Evolutionary conservation across 2,329 filamentous ascomycete genomes (phyloP), one percentile per base, ranked within the genome.

Genomic region (Triangularia setosa): DNA sequence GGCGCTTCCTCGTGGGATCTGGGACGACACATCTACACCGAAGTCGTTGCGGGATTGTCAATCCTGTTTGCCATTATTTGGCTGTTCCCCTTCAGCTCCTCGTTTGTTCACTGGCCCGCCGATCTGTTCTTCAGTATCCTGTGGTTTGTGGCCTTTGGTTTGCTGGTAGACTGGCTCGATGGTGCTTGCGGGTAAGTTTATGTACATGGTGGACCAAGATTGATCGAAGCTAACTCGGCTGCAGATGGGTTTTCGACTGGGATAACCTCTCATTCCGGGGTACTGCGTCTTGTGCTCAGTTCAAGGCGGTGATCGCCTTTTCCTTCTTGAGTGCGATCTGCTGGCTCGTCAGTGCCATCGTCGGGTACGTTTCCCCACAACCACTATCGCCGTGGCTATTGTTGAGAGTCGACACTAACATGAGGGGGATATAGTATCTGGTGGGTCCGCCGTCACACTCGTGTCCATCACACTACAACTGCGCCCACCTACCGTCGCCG

Each of bases 1-100:
- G 68, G 79, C 33, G 75, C 79, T 35, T 80, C 81, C 61, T 76
- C 80, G 65, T 87, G 84, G 81, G 78, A 81, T 18, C 78, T 84
- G 44, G 87, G 83, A 35, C 87, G 90, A 63, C 87, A 89, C 79
- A 91, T 93, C 77, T 93, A 92, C 79, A 85, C 89, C 55, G 85
- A 90, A 72, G 85, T 91, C 18, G 82, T 93, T 44, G 88, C 91
- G 2, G 87, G 82, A 21, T 72, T 93, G 18, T 86, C 87, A 12
- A 86, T 93, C 62, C 75, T 93, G 48, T 79, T 91, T n/a, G 81
- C 85, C 4, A 76, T 93, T 25, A 74, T 93, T 67, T 91, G 90
- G 85, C 80, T 93, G 27, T 81, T 93, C 48, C 91, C 91, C 1
- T 90, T 91, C 72, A 84, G 85, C 1, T 79, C 79, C 59, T 83